A percentile compares a stretch with the other conserved stretches of the same genome.
phyloP scores from a whole-genome alignment of 2,329 filamentous ascomycete genomes.

The Blumeria graminis region DNA sequence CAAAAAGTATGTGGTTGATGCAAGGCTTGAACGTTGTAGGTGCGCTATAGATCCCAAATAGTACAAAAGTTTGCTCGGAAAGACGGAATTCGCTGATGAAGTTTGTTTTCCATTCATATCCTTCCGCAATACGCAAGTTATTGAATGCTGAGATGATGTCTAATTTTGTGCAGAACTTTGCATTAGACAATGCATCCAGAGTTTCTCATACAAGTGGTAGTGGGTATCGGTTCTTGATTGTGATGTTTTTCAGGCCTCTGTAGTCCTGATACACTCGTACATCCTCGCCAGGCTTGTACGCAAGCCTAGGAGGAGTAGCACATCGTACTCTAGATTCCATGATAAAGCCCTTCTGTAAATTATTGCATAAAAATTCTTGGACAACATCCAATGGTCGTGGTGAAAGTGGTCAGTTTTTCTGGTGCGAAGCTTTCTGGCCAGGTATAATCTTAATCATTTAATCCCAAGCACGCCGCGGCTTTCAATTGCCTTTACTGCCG shows the following conservation, averaged over 20 bases:
- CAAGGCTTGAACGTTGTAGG: background rate
- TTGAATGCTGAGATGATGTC: background rate
- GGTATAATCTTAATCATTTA: too few species aligned
- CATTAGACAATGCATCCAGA: background rate
- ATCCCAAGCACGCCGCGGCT: too few species aligned
- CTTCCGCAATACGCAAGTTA: background rate
- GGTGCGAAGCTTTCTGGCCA: too few species aligned
- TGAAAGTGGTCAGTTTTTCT: background rate
- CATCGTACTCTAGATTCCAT: background rate
- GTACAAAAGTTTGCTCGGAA: background rate
- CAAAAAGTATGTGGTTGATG: background rate
- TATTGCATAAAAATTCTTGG: background rate
- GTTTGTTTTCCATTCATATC: background rate
- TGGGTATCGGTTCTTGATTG: background rate
- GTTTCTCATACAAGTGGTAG: background rate
- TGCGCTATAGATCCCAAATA: background rate
- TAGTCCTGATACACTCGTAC: too few species aligned
- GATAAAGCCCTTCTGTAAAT: conserved; percentile 2
- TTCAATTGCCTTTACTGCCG: too few species aligned
- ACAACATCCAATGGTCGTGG: background rate
- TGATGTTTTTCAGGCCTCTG: background rate
- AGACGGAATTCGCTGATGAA: background rate
- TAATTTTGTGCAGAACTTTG: background rate
- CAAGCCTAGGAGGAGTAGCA: background rate
- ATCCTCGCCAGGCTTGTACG: background rate